Evolutionary conservation across 2,329 filamentous ascomycete genomes (phyloP), one percentile per base, ranked within the genome.

Genomic region (Sarocladium strictum): DNA sequence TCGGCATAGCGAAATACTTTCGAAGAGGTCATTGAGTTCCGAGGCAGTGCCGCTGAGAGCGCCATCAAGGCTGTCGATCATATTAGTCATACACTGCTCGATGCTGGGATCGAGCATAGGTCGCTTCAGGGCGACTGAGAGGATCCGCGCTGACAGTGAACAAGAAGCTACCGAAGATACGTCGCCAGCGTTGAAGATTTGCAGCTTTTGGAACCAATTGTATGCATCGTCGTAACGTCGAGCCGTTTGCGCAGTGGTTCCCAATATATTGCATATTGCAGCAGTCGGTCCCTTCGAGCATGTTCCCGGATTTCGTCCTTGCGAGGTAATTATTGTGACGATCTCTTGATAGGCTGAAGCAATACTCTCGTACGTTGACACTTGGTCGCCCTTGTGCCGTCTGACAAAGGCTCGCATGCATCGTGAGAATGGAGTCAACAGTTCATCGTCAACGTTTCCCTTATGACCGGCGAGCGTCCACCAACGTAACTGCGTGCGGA

Each of bases 381-480:
- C 64, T 2, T 69, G 65, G 4, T 65, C 61, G 43, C 71, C 72
- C 11, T 71, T 60, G 3, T 71, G 68, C 56, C 86, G 77, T 55
- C 85, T 76, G 15, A 75, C 69, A 59, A 85, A 87, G 1, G 86
- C 79, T 10, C 76, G 72, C 17, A 88, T 61, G 58, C 83, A 90
- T 53, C 80, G 81, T 0, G 78, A 76, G 50, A 89, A 78, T 0
- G 87, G 86, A 1, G 80, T 74, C n/a, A 86, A 63, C 6, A 91
- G 67, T 14, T 90, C 86, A 55, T 83, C 84, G 33, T 84, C 78
- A 3, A 78, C 64, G 55, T 86, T 78, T 1, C 78, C 79, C 56
- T 78, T 66, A 61, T 89, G 84, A 1, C 76, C 74, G 6, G 79
- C 79, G 55, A 89, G 62, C 40, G 69, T 73, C 86, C 87, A 90